These are phyloP conservation scores for Abelmoschus esculentus DNA, from an alignment of 345 rosid genomes.

Conservation along the genomic window DNA sequence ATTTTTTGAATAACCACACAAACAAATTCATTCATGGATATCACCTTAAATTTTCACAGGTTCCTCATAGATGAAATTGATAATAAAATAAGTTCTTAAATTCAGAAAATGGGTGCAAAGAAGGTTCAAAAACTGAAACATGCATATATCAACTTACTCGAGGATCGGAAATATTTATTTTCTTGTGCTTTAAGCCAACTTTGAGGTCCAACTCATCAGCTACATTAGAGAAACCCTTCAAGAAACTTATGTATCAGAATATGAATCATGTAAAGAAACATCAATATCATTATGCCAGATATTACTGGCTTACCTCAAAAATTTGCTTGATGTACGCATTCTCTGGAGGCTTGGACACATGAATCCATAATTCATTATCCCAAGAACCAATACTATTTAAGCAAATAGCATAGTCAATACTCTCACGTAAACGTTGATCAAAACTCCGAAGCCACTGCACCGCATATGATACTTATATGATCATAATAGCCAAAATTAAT, in stretches of 20 bases:
- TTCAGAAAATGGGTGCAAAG: background rate
- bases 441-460: slow-evolving; percentile 94
- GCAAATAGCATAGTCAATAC: slow-evolving; percentile 95
- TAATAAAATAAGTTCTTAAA: background rate
- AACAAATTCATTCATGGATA: background rate
- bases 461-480: slow-evolving; percentile 15
- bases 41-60: background rate
- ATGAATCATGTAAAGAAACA: slow-evolving; percentile 7
- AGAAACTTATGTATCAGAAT: slow-evolving; percentile 14
- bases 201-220: slow-evolving; percentile 68
- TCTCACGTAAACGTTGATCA: slow-evolving; percentile 94
- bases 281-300: slow-evolving; percentile 5
- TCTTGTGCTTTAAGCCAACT: slow-evolving; percentile 90
- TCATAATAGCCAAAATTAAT: slow-evolving; percentile 5
- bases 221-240: slow-evolving; percentile 72
- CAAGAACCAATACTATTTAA: slow-evolving; percentile 88
- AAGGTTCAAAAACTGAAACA: background rate
- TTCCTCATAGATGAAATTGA: background rate
- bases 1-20: background rate
- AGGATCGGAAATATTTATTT: slow-evolving; percentile 88
- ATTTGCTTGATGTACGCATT: slow-evolving; percentile 83
- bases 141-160: slow-evolving; percentile 56
- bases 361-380: slow-evolving; percentile 62
- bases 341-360: slow-evolving; percentile 94
- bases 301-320: slow-evolving; percentile 55